Percentiles rank a stretch among this genome's conserved stretches.
phyloP scores from a whole-genome alignment of 345 rosid species.

The Pseudoturritis turrita region DNA sequence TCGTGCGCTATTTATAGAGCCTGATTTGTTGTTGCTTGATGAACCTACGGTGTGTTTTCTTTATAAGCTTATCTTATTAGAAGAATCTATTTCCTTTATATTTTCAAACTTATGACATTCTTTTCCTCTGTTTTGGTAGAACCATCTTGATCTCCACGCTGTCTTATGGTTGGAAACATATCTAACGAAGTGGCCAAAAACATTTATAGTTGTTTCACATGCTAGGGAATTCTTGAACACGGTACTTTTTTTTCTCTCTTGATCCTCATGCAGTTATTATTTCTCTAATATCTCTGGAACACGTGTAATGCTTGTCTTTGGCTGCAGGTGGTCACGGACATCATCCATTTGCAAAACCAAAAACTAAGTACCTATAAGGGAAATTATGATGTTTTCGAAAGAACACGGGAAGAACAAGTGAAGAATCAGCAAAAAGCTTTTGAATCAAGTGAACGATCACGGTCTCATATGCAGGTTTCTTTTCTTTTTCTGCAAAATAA shows the following conservation, averaged over 20 bases:
- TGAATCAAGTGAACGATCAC: slow-evolving; percentile 76
- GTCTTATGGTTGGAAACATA: slow-evolving; percentile 95
- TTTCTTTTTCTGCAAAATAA: background rate
- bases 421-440: slow-evolving; percentile 92
- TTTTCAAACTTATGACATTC: background rate
- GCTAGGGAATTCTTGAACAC: slow-evolving; percentile 97
- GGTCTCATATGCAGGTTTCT: slow-evolving; percentile 93
- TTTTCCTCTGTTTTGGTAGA: slow-evolving; percentile 48
- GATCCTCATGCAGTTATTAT: slow-evolving; percentile 3
- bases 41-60: slow-evolving; percentile 77
- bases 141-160: slow-evolving; percentile 99
- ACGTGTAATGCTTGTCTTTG: slow-evolving; percentile 5
- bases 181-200: slow-evolving; percentile 96
- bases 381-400: slow-evolving; percentile 84
- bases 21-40: slow-evolving; percentile 93
- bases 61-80: background rate
- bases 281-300: slow-evolving; percentile 15
- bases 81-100: background rate
- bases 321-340: slow-evolving; percentile 92
- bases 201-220: slow-evolving; percentile 94
- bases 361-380: slow-evolving; percentile 77
- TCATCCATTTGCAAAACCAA: slow-evolving; percentile 86
- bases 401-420: slow-evolving; percentile 75
- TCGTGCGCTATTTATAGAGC: slow-evolving; percentile 90
- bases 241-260: slow-evolving; percentile 38